A percentile compares a stretch with the other conserved stretches of the same genome.
These are phyloP conservation scores for Epichloe coenophiala DNA, from an alignment of 2,329 filamentous ascomycete species.

Conservation along the genomic window DNA sequence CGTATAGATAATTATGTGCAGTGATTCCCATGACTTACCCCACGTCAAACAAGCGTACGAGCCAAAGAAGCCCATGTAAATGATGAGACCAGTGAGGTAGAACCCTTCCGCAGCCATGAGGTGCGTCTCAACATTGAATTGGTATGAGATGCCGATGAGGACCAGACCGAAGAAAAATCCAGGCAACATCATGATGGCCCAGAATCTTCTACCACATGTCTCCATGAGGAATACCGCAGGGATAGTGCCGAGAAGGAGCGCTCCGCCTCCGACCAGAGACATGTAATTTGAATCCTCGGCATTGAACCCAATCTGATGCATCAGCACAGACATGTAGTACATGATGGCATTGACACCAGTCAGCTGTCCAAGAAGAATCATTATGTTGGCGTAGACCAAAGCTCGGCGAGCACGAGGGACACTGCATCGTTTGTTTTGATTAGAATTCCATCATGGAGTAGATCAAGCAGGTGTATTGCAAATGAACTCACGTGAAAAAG, in stretches of 20 bases:
- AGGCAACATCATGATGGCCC: constrained; percentile 59
- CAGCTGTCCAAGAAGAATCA: constrained; percentile 57
- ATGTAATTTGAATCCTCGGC: constrained; percentile 53
- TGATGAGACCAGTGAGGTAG: constrained; percentile 53
- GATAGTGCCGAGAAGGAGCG: constrained; percentile 53
- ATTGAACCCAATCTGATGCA: constrained; percentile 55
- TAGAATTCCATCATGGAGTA: not conserved
- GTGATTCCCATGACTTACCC: constrained; percentile 14
- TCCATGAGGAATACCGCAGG: constrained; percentile 61
- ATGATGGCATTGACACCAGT: constrained; percentile 58
- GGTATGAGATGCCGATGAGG: constrained; percentile 51
- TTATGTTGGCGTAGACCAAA: constrained; percentile 53
- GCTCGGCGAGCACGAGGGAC: constrained; percentile 53
- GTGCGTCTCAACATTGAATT: constrained; percentile 33
- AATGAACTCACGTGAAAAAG: constrained; percentile 42
- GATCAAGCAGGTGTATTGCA: not conserved
- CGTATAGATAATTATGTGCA: too few species aligned
- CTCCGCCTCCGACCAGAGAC: constrained; percentile 58
- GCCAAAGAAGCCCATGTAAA: constrained; percentile 58
- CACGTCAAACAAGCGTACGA: constrained; percentile 51
- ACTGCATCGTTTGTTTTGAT: constrained; percentile 6
- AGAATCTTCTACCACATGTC: constrained; percentile 57
- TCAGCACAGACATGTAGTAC: constrained; percentile 59
- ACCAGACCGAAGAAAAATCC: constrained; percentile 59
- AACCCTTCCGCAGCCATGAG: constrained; percentile 38